Evolutionary conservation across 129 eudicot genomes (phyloP).

Genomic region (Solidago caesia): DNA sequence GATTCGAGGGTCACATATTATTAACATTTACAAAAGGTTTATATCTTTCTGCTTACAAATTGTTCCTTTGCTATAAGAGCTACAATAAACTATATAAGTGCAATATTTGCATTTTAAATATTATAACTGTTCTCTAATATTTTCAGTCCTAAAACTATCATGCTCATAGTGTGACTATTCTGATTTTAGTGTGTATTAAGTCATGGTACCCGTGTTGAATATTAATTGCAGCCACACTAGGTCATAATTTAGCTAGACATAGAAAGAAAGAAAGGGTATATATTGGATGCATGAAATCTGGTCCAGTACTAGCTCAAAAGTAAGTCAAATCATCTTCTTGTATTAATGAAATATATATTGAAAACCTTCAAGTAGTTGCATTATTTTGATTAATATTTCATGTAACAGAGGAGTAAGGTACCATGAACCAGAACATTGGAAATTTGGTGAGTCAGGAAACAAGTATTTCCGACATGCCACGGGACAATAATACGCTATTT

Average conservation of each 20-base stretch:
- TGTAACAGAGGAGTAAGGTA: conserved; percentile 85
- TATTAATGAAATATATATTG: neutral
- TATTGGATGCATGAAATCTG: conserved; percentile 94
- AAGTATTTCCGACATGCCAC: conserved; percentile 96
- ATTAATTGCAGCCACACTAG: conserved; percentile 71
- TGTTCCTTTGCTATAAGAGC: neutral
- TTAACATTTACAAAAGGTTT: neutral
- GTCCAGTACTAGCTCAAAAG: conserved; percentile 94
- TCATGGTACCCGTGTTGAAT: conserved; percentile 10
- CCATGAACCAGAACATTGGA: conserved; percentile 95
- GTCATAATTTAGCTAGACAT: conserved; percentile 73
- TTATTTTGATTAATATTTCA: neutral
- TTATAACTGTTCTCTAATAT: neutral
- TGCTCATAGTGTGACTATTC: conserved; percentile 9
- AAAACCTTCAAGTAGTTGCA: neutral
- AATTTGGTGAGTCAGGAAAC: conserved; percentile 90
- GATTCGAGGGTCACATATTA: conserved; percentile 6
- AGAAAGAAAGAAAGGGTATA: conserved; percentile 72
- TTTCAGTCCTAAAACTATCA: neutral
- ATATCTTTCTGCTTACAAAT: neutral
- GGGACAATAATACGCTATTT: conserved; percentile 83
- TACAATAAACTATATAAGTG: neutral
- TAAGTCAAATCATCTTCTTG: conserved; percentile 31
- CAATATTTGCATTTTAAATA: neutral
- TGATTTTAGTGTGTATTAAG: neutral